phyloP scores from a whole-genome alignment of 2,329 filamentous ascomycete species.

The Ceratocystis colombiana region DNA sequence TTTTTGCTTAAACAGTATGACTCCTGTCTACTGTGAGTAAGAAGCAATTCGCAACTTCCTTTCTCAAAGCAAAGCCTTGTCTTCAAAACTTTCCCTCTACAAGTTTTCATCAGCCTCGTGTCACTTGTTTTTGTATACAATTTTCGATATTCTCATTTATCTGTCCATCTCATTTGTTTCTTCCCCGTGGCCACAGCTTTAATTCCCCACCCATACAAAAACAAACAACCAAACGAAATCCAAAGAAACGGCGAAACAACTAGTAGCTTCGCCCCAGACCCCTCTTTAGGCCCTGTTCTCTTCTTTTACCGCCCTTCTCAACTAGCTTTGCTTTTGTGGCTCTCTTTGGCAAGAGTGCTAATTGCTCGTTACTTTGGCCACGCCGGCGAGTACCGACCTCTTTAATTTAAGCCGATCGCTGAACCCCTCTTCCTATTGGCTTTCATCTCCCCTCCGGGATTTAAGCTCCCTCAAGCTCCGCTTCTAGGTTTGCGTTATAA shows the following conservation, averaged over 20 bases:
- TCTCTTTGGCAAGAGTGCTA: too few relatives aligned
- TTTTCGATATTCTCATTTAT: neutral
- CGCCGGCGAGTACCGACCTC: too few relatives aligned
- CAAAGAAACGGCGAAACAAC: neutral
- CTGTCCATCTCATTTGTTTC: neutral
- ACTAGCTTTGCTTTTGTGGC: too few relatives aligned
- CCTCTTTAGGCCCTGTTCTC: neutral
- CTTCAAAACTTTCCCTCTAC: neutral
- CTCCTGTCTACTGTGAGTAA: neutral
- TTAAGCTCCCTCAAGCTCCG: conserved; percentile 10
- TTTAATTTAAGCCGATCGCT: conserved; percentile 13
- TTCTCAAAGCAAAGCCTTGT: neutral
- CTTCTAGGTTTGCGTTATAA: neutral
- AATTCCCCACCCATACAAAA: neutral
- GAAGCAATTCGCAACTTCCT: neutral
- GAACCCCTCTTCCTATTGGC: neutral
- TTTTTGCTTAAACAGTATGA: neutral
- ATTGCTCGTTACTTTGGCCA: too few relatives aligned
- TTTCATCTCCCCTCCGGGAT: neutral
- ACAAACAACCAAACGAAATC: neutral
- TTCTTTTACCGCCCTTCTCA: too few relatives aligned
- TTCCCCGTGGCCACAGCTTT: neutral
- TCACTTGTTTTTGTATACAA: neutral
- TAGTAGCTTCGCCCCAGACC: neutral
- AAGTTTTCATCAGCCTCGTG: neutral